Evolutionary conservation across 495 filamentous ascomycete genomes (phyloP).

Genomic region (Trichocladium uniseriatum): DNA sequence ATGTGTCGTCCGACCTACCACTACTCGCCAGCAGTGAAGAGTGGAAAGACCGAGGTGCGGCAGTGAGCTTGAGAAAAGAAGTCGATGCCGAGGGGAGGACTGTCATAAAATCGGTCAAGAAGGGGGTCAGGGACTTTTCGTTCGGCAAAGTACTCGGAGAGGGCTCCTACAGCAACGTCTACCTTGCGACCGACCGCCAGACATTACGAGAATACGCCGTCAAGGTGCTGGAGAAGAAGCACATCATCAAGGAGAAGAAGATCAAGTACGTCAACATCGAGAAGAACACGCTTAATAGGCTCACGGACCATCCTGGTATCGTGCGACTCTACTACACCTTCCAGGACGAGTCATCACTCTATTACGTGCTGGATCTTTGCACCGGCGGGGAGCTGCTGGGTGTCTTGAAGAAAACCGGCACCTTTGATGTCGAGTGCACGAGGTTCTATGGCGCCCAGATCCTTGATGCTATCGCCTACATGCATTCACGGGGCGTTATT

Average conservation of each 20-base stretch:
- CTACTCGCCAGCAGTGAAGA: slow-evolving; percentile 70
- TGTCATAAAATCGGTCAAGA: slow-evolving; percentile 78
- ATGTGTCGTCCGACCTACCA: slow-evolving; percentile 56
- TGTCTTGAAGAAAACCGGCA: slow-evolving; percentile 83
- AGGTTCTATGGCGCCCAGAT: slow-evolving; percentile 95
- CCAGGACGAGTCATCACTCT: slow-evolving; percentile 90
- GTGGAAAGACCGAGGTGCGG: slow-evolving; percentile 90
- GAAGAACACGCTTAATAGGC: slow-evolving; percentile 91
- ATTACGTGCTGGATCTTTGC: slow-evolving; percentile 93
- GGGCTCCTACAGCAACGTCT: slow-evolving; percentile 95
- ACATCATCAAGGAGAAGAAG: slow-evolving; percentile 99
- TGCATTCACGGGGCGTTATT: slow-evolving; percentile 94
- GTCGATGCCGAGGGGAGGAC: slow-evolving; percentile 74
- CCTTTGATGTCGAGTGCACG: slow-evolving; percentile 94
- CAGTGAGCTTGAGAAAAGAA: slow-evolving; percentile 68
- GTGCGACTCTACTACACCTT: slow-evolving; percentile 98
- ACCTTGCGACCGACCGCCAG: slow-evolving; percentile 89
- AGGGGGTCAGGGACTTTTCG: slow-evolving; percentile 92
- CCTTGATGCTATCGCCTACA: slow-evolving; percentile 91
- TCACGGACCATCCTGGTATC: slow-evolving; percentile 94
- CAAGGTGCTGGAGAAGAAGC: slow-evolving; percentile 96
- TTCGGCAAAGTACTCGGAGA: slow-evolving; percentile 91
- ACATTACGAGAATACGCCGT: slow-evolving; percentile 95
- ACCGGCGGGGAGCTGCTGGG: slow-evolving; percentile 88
- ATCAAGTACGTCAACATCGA: slow-evolving; percentile 99